Evolutionary conservation across 768 basidiomycete species (phyloP).

Genomic region (Psilocybe cyanescens): DNA sequence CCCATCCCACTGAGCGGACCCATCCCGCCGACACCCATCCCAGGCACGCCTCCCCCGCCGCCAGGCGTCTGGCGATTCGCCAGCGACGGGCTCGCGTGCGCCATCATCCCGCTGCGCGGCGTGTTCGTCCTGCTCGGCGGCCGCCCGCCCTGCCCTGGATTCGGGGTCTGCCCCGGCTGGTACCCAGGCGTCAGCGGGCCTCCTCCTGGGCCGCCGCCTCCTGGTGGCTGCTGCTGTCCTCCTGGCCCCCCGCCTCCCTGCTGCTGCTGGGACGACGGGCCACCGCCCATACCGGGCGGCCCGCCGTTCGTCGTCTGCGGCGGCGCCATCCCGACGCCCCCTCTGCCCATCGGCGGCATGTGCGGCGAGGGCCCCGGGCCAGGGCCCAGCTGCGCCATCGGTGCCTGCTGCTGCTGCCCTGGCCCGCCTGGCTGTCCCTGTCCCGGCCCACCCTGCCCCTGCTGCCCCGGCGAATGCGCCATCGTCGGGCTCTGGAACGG

Average conservation of each 20-base stretch:
- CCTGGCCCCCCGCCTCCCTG: background rate
- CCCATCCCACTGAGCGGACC: slow-evolving; percentile 3
- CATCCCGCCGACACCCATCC: slow-evolving; percentile 9
- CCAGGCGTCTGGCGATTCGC: slow-evolving; percentile 48
- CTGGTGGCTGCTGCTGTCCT: slow-evolving; percentile 29
- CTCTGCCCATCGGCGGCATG: slow-evolving; percentile 41
- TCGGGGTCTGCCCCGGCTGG: slow-evolving; percentile 23
- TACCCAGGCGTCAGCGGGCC: slow-evolving; percentile 38
- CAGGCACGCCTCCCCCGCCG: background rate
- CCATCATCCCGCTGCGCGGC: slow-evolving; percentile 42
- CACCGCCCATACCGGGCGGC: slow-evolving; percentile 6
- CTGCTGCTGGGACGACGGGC: no score
- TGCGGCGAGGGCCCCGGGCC: slow-evolving; percentile 52
- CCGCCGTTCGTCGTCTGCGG: slow-evolving; percentile 18
- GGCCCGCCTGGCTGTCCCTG: no score
- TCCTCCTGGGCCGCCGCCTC: slow-evolving; percentile 12
- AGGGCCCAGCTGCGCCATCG: slow-evolving; percentile 36
- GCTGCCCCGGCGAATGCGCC: slow-evolving; percentile 59
- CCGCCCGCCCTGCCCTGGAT: slow-evolving; percentile 42
- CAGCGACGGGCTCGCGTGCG: slow-evolving; percentile 64
- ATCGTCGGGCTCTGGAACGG: slow-evolving; percentile 71
- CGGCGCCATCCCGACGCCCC: slow-evolving; percentile 22
- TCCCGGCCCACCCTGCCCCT: background rate
- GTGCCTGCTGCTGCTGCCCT: slow-evolving; percentile 4
- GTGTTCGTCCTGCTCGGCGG: slow-evolving; percentile 66